These are phyloP conservation scores for Pharnaceum exiguum DNA, from an alignment of 148 eudicot genomes.

Conservation along the genomic window DNA sequence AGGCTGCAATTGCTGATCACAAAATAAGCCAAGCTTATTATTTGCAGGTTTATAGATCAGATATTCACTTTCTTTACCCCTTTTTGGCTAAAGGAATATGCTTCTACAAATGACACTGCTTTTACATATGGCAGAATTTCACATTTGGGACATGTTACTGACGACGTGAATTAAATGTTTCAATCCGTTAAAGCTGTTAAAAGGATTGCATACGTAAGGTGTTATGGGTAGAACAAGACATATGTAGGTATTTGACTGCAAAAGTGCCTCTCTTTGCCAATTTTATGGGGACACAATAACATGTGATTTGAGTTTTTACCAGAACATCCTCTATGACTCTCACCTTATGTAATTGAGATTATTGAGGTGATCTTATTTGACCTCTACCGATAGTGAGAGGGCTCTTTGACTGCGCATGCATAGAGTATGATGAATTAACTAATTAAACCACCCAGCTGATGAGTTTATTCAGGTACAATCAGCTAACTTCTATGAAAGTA, in stretches of 20 bases:
- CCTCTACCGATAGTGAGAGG: neutral
- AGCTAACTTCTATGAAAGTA: no score
- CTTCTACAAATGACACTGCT: no score
- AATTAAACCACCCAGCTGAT: no score
- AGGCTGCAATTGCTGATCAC: no score
- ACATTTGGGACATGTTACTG: no score
- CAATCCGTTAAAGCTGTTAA: neutral
- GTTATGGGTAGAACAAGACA: neutral
- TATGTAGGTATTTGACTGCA: neutral
- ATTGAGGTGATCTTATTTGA: slow-evolving; percentile 20
- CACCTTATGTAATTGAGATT: slow-evolving; percentile 10
- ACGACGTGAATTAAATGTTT: neutral
- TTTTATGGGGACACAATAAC: slow-evolving; percentile 10
- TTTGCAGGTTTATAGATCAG: no score
- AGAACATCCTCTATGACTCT: neutral
- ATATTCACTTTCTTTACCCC: no score
- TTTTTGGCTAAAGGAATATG: neutral
- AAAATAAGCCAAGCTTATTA: no score
- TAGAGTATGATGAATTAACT: no score
- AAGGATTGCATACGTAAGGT: slow-evolving; percentile 4
- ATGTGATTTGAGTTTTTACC: slow-evolving; percentile 18
- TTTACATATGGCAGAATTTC: no score
- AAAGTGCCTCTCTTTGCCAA: neutral
- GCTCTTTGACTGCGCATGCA: slow-evolving; percentile 17
- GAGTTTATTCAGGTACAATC: no score